phyloP scores from a whole-genome alignment of 495 filamentous ascomycete genomes.

The Evernia prunastri region DNA sequence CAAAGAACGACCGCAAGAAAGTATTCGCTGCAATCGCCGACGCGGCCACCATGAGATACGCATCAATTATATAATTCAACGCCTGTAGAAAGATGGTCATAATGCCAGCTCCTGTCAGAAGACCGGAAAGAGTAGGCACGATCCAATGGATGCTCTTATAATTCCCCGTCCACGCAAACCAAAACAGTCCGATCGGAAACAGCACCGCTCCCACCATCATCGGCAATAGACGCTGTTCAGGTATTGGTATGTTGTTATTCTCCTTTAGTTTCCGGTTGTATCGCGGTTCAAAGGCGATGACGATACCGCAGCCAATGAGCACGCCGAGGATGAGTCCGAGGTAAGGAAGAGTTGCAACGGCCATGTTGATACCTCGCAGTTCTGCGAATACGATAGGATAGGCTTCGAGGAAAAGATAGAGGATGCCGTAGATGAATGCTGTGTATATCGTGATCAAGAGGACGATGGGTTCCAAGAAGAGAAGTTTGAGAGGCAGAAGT shows the following conservation, averaged over 20 bases:
- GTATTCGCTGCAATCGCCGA: slow-evolving; percentile 64
- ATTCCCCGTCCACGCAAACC: slow-evolving; percentile 56
- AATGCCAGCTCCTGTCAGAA: slow-evolving; percentile 49
- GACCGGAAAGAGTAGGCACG: slow-evolving; percentile 43
- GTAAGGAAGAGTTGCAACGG: slow-evolving; percentile 50
- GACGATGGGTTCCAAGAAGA: slow-evolving; percentile 55
- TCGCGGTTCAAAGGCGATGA: slow-evolving; percentile 48
- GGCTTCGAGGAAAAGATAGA: slow-evolving; percentile 58
- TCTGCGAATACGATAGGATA: slow-evolving; percentile 54
- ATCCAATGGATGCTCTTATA: slow-evolving; percentile 39
- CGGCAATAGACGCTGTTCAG: slow-evolving; percentile 52
- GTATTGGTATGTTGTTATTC: slow-evolving; percentile 47
- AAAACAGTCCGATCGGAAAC: slow-evolving; percentile 55
- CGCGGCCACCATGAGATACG: slow-evolving; percentile 53
- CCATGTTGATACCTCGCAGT: slow-evolving; percentile 36
- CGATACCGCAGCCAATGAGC: slow-evolving; percentile 37
- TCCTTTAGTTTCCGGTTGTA: slow-evolving; percentile 43
- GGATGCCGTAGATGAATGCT: slow-evolving; percentile 52
- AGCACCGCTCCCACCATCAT: slow-evolving; percentile 52
- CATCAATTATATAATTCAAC: slow-evolving; percentile 59
- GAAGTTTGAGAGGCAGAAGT: slow-evolving; percentile 53
- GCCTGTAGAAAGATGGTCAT: slow-evolving; percentile 53
- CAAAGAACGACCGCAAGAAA: slow-evolving; percentile 54
- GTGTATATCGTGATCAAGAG: slow-evolving; percentile 44
- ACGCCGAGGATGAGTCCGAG: slow-evolving; percentile 53